Conservation (phyloP, 2,329 filamentous ascomycete genomes). For the Dryadomyces sulphureus region DNA sequence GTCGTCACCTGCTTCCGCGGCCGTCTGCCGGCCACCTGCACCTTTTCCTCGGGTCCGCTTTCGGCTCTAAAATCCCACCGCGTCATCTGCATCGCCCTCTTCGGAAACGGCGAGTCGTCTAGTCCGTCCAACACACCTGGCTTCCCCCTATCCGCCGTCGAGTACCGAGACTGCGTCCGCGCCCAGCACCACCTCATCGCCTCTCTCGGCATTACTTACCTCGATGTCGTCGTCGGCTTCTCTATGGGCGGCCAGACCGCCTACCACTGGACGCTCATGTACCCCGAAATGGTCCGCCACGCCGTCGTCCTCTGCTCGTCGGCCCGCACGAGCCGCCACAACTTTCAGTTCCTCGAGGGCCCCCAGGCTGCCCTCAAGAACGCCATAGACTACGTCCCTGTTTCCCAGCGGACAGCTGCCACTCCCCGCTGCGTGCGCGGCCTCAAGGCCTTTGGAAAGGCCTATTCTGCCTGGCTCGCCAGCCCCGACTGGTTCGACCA, state of each 20-base stretch:
- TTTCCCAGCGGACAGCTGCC: slow-evolving; percentile 29
- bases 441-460: slow-evolving; percentile 57
- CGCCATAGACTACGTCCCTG: slow-evolving; percentile 19
- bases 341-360: slow-evolving; percentile 39
- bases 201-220: slow-evolving; percentile 24
- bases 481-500: slow-evolving; percentile 66
- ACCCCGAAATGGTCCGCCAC: slow-evolving; percentile 29
- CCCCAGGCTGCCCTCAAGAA: slow-evolving; percentile 31
- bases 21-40: slow-evolving; percentile 4
- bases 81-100: slow-evolving; percentile 33
- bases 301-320: slow-evolving; percentile 34
- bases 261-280: slow-evolving; percentile 35
- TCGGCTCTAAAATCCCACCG: slow-evolving; percentile 20
- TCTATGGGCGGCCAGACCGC: slow-evolving; percentile 41
- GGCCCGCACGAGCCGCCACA: slow-evolving; percentile 34
- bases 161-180: slow-evolving; percentile 34
- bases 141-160: slow-evolving; percentile 26
- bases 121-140: slow-evolving; percentile 31
- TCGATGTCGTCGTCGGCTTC: slow-evolving; percentile 36
- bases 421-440: slow-evolving; percentile 17
- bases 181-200: slow-evolving; percentile 29
- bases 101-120: slow-evolving; percentile 38
- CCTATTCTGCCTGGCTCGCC: slow-evolving; percentile 72
- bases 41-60: slow-evolving; percentile 1
- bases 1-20: slow-evolving; percentile 9